phyloP scores from a whole-genome alignment of 345 rosid species.

The Hibiscus trionum region DNA sequence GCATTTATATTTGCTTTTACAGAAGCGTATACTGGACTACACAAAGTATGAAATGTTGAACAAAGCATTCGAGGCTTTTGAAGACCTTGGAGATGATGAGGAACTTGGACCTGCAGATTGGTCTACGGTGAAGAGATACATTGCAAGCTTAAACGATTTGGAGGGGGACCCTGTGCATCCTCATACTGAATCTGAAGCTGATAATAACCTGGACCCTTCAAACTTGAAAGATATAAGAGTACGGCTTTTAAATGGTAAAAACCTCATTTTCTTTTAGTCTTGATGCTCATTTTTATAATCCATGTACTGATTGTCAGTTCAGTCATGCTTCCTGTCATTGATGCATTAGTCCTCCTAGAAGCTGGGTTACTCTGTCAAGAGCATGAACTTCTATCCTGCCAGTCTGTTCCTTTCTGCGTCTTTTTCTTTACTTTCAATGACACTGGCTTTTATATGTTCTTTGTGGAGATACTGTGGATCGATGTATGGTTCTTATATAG shows the following conservation, averaged over 20 bases:
- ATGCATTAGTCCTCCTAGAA: background rate
- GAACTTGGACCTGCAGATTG: slow-evolving; percentile 59
- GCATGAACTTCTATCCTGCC: background rate
- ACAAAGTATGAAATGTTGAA: slow-evolving; percentile 15
- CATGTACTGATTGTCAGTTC: background rate
- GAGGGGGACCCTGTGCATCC: slow-evolving; percentile 60
- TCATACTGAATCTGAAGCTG: slow-evolving; percentile 36
- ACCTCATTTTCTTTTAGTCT: background rate
- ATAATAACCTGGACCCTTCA: slow-evolving; percentile 43
- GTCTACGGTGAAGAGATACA: slow-evolving; percentile 37
- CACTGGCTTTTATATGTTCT: background rate
- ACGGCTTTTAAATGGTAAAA: slow-evolving; percentile 81
- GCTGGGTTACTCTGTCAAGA: background rate
- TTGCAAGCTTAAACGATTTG: slow-evolving; percentile 52
- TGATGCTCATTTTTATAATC: background rate
- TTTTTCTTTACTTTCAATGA: background rate
- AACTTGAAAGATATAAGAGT: slow-evolving; percentile 72
- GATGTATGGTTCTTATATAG: background rate
- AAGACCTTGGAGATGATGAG: no score
- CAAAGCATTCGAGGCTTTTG: no score
- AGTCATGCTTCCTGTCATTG: background rate
- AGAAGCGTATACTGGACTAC: slow-evolving; percentile 7
- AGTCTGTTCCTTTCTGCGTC: background rate
- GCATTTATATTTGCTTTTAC: slow-evolving; percentile 3
- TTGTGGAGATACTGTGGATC: background rate